These are phyloP conservation scores for Pistacia vera DNA, from an alignment of 345 rosid species.

Conservation along the genomic window DNA sequence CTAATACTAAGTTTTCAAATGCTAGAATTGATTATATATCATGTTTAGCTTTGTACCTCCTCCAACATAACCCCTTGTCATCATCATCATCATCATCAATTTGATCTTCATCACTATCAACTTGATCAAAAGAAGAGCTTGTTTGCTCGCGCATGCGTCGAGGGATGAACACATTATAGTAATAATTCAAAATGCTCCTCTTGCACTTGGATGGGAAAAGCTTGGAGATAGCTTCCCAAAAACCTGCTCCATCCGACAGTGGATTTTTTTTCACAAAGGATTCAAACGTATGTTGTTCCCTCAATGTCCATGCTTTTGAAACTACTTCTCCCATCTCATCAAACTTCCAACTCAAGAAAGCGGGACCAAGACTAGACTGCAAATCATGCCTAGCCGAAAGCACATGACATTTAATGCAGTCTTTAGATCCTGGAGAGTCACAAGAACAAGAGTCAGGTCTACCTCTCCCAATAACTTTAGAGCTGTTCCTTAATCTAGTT, in stretches of 20 bases:
- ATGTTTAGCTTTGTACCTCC: conserved; percentile 6
- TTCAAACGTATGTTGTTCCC: conserved; percentile 35
- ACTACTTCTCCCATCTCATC: conserved; percentile 44
- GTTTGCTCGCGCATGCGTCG: conserved; percentile 34
- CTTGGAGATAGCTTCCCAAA: conserved; percentile 36
- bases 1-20: not conserved
- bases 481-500: conserved; percentile 8
- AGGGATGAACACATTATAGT: conserved; percentile 42
- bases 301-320: conserved; percentile 41
- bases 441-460: conserved; percentile 44
- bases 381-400: conserved; percentile 30
- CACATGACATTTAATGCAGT: conserved; percentile 35
- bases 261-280: conserved; percentile 31
- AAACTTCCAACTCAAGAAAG: conserved; percentile 45
- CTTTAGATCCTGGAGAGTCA: conserved; percentile 29
- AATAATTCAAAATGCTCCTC: conserved; percentile 40
- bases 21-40: not conserved
- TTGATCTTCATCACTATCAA: conserved; percentile 50
- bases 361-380: conserved; percentile 33
- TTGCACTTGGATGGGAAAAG: conserved; percentile 33
- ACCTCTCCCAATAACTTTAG: conserved; percentile 35
- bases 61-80: not conserved
- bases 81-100: not conserved
- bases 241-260: conserved; percentile 17
- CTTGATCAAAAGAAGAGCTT: conserved; percentile 22